These are phyloP conservation scores for Albugo candida DNA, from an alignment of 352 stramenopile species.

Conservation along the genomic window DNA sequence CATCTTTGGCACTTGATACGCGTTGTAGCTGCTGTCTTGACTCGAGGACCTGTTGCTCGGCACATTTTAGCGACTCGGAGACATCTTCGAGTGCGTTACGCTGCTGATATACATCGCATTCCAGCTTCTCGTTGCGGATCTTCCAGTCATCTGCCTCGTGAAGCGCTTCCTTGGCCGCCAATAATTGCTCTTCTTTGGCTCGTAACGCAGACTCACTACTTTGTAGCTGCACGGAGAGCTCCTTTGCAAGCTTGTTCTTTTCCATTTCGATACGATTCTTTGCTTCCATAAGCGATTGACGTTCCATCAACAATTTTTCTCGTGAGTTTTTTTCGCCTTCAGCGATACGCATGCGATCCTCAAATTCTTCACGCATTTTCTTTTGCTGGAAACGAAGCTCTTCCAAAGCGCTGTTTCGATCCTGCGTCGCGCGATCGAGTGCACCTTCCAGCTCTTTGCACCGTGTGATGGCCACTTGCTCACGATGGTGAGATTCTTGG, in stretches of 20 bases:
- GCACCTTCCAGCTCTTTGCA: constrained; percentile 18
- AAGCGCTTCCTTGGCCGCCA: not conserved
- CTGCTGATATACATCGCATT: constrained; percentile 25
- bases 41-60: constrained; percentile 27
- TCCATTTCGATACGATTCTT: not conserved
- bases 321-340: not conserved
- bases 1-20: constrained; percentile 19
- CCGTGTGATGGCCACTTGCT: constrained; percentile 9
- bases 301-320: not conserved
- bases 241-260: not conserved
- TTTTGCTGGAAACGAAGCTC: constrained; percentile 46
- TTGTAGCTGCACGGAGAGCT: not conserved
- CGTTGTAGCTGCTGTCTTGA: constrained; percentile 29
- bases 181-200: not conserved
- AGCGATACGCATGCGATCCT: no score
- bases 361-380: constrained; percentile 7
- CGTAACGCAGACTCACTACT: not conserved
- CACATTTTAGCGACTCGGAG: constrained; percentile 26
- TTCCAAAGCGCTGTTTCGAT: constrained; percentile 26
- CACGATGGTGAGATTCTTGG: not conserved
- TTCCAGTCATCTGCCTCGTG: not conserved
- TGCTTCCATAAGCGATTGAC: not conserved
- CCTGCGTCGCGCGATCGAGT: constrained; percentile 11
- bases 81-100: constrained; percentile 29
- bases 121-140: constrained; percentile 21